Conservation (phyloP, 345 rosid genomes). For the Corchorus olitorius region DNA sequence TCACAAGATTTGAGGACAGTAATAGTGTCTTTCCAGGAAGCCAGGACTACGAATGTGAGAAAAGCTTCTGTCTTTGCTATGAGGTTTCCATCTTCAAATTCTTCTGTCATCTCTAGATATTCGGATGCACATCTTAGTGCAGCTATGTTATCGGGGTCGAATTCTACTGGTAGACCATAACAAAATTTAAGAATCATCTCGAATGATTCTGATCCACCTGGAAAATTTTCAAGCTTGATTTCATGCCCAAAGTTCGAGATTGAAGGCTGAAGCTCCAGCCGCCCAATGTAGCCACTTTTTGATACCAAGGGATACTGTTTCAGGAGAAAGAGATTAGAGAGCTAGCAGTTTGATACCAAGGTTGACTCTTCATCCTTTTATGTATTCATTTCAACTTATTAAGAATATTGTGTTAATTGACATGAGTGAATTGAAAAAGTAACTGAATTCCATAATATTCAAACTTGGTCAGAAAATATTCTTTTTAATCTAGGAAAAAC, state of each 20-base stretch:
- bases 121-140: constrained; percentile 81
- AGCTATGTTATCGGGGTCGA: constrained; percentile 62
- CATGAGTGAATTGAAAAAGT: background rate
- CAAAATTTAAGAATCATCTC: constrained; percentile 69
- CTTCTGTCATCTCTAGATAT: constrained; percentile 85
- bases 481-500: background rate
- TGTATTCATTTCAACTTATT: background rate
- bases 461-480: background rate
- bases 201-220: constrained; percentile 76
- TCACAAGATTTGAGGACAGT: constrained; percentile 70
- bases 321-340: constrained; percentile 23
- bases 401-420: background rate
- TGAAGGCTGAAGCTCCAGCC: constrained; percentile 62
- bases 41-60: constrained; percentile 73
- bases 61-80: constrained; percentile 79
- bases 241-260: constrained; percentile 50
- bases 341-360: background rate
- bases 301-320: constrained; percentile 81
- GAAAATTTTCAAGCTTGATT: constrained; percentile 73
- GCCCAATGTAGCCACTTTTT: constrained; percentile 78
- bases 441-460: background rate
- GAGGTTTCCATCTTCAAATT: constrained; percentile 75
- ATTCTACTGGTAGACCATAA: constrained; percentile 62
- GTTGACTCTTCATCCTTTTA: background rate
- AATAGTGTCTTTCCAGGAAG: constrained; percentile 85